Evolutionary conservation across 768 basidiomycete genomes (phyloP), one percentile per base, ranked within the genome.

Genomic region (Collybiopsis confluens): DNA sequence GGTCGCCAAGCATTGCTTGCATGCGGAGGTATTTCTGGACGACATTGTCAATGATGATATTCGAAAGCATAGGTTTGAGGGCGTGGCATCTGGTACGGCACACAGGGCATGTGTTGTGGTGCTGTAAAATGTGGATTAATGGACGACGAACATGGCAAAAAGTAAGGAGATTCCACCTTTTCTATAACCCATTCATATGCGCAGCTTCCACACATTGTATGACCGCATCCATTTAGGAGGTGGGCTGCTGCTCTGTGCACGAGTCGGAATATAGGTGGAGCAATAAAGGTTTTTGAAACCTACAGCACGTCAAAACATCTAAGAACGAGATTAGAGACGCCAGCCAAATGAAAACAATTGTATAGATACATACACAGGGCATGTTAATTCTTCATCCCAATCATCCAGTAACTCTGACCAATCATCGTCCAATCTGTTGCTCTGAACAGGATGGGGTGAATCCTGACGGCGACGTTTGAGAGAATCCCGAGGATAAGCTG

Each of bases 231-330:
- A 61, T 82, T 86, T 21, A 79, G 75, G 24, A 82, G 56, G 62
- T 89, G 82, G 3, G 85, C 73, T 28, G 75, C 78, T 30, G 79
- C 83, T 52, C 88, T 88, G 36, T 28, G 6, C 5, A 40, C 15
- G 33, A 33, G 28, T 18, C 21, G 30, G 13, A 52, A 23, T 18
- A 35, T 57, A n/a, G 54, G 51, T 37, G 37, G 41, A 23, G 52
- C 40, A 30, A 23, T 10, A 27, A 55, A 36, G 36, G 1, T 30
- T 30, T 16, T 15, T 13, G 27, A 38, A 24, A 70, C 83, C 61
- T 64, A 86, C 88, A 88, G 73, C 27, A 88, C 69, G 62, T 90
- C 87, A 66, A 71, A 86, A 57, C 88, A 90, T 64, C 88, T 90
- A 57, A 4, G 55, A 49, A 51, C 43, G 35, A 16, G 38, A 4